Evolutionary conservation across 2,329 filamentous ascomycete species (phyloP).

Genomic region (Pseudocercospora eumusae): DNA sequence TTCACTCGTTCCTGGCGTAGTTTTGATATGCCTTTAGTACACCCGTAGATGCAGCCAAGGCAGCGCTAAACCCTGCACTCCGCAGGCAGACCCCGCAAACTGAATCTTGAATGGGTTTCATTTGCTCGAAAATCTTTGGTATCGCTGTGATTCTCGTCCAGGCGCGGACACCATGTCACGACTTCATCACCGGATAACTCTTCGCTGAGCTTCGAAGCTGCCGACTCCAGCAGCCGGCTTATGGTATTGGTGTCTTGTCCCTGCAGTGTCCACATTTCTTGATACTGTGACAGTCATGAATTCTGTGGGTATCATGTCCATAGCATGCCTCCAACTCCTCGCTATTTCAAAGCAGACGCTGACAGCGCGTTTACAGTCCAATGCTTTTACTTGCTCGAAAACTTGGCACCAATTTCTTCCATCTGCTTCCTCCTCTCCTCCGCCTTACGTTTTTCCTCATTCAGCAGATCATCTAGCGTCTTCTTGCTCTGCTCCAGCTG

Average conservation of each 20-base stretch:
- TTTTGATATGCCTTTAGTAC: background rate
- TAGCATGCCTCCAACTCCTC: constrained; percentile 5
- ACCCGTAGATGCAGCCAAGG: background rate
- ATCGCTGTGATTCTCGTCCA: background rate
- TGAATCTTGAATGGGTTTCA: background rate
- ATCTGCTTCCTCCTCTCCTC: constrained; percentile 36
- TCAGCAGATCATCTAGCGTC: constrained; percentile 54
- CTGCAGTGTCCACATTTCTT: background rate
- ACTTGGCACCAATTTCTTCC: constrained; percentile 27
- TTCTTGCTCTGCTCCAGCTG: constrained; percentile 60
- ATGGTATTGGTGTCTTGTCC: background rate
- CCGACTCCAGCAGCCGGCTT: background rate
- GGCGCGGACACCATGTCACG: background rate
- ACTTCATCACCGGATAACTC: background rate
- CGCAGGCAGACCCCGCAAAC: background rate
- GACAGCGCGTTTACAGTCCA: background rate
- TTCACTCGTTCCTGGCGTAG: background rate
- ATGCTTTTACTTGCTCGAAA: background rate
- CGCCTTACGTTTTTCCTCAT: constrained; percentile 35
- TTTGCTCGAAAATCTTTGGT: background rate
- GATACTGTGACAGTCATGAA: background rate
- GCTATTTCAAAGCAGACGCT: background rate
- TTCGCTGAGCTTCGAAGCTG: background rate
- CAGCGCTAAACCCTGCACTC: background rate
- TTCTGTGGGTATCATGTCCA: background rate